phyloP scores from a whole-genome alignment of 2,329 filamentous ascomycete species.

The Aspergillus ustus region DNA sequence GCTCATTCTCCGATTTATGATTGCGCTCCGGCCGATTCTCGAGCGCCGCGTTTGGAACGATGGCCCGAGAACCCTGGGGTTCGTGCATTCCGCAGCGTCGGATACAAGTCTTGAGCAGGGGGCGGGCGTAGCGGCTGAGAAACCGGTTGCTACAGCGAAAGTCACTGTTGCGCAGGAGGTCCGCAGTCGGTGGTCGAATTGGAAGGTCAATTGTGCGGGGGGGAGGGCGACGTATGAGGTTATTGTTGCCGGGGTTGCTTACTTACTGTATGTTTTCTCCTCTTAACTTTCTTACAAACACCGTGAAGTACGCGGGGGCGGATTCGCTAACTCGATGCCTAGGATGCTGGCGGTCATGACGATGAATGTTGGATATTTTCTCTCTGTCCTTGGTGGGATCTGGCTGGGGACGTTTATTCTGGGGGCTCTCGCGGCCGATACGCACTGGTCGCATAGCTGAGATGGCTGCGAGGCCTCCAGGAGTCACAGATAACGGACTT shows the following conservation, averaged over 20 bases:
- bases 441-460: not conserved
- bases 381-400: slow-evolving; percentile 73
- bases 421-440: slow-evolving; percentile 29
- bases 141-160: not conserved
- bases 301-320: too few relatives aligned
- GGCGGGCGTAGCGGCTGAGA: not conserved
- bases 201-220: slow-evolving; percentile 79
- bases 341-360: slow-evolving; percentile 82
- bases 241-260: slow-evolving; percentile 72
- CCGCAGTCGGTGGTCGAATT: slow-evolving; percentile 44
- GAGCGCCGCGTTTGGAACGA: slow-evolving; percentile 41
- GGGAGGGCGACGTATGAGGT: slow-evolving; percentile 71
- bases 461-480: too few relatives aligned
- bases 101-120: not conserved
- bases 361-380: slow-evolving; percentile 79
- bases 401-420: slow-evolving; percentile 46
- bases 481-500: too few relatives aligned
- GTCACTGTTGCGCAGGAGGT: slow-evolving; percentile 23
- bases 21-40: slow-evolving; percentile 66
- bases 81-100: not conserved
- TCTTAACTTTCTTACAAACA: not conserved
- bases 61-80: slow-evolving; percentile 6
- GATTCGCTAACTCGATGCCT: not conserved
- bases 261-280: slow-evolving; percentile 73
- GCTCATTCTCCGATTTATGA: slow-evolving; percentile 67